These are phyloP conservation scores for Cystobasidium tubakii DNA, from an alignment of 768 basidiomycete species.

Conservation along the genomic window DNA sequence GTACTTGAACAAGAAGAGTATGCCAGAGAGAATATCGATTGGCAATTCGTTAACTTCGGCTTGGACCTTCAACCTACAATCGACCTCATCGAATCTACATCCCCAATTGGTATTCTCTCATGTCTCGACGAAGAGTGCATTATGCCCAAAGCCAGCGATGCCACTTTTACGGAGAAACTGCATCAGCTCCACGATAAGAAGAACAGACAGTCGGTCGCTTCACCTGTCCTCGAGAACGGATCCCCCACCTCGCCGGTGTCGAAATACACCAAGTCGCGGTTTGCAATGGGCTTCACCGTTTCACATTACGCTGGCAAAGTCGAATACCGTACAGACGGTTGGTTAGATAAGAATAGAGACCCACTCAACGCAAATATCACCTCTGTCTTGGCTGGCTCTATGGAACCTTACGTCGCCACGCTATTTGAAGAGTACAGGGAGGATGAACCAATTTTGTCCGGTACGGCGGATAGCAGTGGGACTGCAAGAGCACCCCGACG, in stretches of 20 bases:
- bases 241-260: constrained; percentile 50
- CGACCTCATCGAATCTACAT: constrained; percentile 84
- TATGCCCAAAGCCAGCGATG: constrained; percentile 97
- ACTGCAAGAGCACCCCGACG: constrained; percentile 45
- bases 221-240: constrained; percentile 46
- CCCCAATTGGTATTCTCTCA: constrained; percentile 79
- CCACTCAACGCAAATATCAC: constrained; percentile 94
- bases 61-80: constrained; percentile 96
- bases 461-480: constrained; percentile 23
- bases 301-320: constrained; percentile 95
- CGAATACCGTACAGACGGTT: constrained; percentile 89
- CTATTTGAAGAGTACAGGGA: constrained; percentile 80
- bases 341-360: constrained; percentile 99
- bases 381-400: constrained; percentile 73
- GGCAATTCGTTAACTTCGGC: constrained; percentile 98
- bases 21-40: constrained; percentile 87
- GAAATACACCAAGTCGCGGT: constrained; percentile 80
- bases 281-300: constrained; percentile 81
- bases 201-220: constrained; percentile 8
- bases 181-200: constrained; percentile 50
- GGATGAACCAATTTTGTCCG: constrained; percentile 45
- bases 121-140: constrained; percentile 97
- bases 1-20: constrained; percentile 99
- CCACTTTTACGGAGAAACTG: constrained; percentile 89
- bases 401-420: constrained; percentile 70